These are phyloP conservation scores for Odontarrhena argentea DNA, from an alignment of 345 rosid species.

Conservation along the genomic window DNA sequence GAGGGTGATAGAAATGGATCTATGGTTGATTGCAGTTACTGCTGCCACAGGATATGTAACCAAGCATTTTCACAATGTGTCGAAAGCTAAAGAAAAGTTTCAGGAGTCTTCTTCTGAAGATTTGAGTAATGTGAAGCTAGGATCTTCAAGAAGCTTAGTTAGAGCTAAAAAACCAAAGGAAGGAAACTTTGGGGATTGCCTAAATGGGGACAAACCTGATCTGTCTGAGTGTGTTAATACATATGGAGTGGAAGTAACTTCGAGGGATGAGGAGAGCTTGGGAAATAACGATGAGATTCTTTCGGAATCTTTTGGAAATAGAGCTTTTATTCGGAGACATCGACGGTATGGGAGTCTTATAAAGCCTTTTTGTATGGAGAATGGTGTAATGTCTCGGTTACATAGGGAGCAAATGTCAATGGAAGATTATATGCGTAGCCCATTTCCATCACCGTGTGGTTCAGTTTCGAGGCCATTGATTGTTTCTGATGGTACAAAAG, in stretches of 20 bases:
- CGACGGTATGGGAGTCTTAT: conserved; percentile 27
- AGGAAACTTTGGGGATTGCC: conserved; percentile 38
- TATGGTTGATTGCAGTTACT: conserved; percentile 71
- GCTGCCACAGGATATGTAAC: conserved; percentile 74
- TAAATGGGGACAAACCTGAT: conserved; percentile 38
- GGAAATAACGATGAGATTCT: conserved; percentile 26
- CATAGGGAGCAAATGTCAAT: conserved; percentile 45
- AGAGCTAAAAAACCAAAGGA: conserved; percentile 41
- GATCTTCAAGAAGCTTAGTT: conserved; percentile 34
- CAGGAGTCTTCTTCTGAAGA: conserved; percentile 35
- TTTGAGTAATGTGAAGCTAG: conserved; percentile 41
- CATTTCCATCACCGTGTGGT: conserved; percentile 49
- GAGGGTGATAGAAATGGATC: conserved; percentile 53
- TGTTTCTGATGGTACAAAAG: conserved; percentile 58
- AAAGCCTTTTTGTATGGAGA: conserved; percentile 65
- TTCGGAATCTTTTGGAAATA: conserved; percentile 46
- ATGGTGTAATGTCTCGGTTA: conserved; percentile 69
- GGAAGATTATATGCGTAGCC: conserved; percentile 54
- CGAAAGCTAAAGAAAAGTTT: conserved; percentile 40
- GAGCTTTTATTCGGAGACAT: conserved; percentile 50
- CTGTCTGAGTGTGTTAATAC: conserved; percentile 23
- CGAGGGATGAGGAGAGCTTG: conserved; percentile 29
- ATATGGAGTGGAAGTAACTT: conserved; percentile 46
- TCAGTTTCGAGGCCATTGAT: conserved; percentile 54
- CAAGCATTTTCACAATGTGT: conserved; percentile 53